Conservation (phyloP, 768 basidiomycete genomes). For the Auriscalpium microsporum region DNA sequence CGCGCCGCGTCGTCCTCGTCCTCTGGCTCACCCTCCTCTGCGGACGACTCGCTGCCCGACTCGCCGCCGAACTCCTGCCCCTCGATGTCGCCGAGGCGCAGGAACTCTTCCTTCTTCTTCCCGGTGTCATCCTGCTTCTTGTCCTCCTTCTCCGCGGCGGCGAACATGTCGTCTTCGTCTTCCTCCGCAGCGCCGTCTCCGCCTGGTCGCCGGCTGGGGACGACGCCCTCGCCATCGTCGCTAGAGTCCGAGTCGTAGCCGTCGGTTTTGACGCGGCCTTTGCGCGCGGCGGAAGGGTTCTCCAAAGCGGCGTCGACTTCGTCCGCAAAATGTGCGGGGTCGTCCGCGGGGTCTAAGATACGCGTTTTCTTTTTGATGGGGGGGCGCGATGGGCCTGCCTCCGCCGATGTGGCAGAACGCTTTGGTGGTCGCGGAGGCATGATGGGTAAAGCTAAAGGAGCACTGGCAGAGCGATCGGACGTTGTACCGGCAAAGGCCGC, state of each 20-base stretch:
- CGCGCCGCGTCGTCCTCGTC: conserved; percentile 77
- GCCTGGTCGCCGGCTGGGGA: conserved; percentile 55
- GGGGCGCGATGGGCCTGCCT: conserved; percentile 13
- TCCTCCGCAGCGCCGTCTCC: conserved; percentile 39
- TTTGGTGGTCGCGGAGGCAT: conserved; percentile 19
- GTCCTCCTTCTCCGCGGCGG: conserved; percentile 56
- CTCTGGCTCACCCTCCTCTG: conserved; percentile 39
- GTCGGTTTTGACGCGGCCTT: conserved; percentile 72
- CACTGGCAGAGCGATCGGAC: too few species aligned
- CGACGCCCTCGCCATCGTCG: conserved; percentile 93
- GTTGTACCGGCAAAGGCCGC: too few species aligned
- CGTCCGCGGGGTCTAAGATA: conserved; percentile 68
- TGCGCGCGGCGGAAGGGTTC: conserved; percentile 49
- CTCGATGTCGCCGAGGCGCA: conserved; percentile 91
- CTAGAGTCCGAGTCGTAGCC: conserved; percentile 93
- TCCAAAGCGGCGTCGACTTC: conserved; percentile 72
- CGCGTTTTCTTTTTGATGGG: conserved; percentile 60
- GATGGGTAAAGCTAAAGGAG: neutral
- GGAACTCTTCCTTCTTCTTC: conserved; percentile 60
- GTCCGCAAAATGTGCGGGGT: conserved; percentile 68
- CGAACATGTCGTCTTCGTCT: conserved; percentile 75
- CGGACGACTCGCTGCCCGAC: conserved; percentile 35
- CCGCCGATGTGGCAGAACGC: conserved; percentile 3
- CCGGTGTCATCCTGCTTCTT: conserved; percentile 36
- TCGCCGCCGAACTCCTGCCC: conserved; percentile 81